These are phyloP conservation scores for Lolium perenne DNA, from an alignment of 176 grass and related monocot genomes.

Conservation along the genomic window DNA sequence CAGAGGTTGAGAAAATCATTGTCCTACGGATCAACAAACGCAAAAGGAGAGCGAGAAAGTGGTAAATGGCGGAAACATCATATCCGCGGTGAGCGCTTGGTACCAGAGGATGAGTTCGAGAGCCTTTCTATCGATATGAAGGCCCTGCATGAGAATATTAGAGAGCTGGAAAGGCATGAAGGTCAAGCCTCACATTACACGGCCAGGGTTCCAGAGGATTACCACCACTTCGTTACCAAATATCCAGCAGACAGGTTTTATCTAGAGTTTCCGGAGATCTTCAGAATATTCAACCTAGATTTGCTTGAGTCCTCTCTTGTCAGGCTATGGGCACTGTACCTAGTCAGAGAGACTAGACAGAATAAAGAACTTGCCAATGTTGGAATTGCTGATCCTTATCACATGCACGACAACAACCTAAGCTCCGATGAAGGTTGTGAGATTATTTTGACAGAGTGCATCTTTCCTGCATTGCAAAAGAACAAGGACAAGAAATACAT, in stretches of 20 bases:
- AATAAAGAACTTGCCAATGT: not conserved
- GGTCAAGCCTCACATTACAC: not conserved
- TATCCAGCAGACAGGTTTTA: not conserved
- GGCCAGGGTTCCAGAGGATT: not conserved
- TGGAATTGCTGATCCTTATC: not conserved
- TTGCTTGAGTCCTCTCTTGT: not conserved
- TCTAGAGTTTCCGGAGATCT: not conserved
- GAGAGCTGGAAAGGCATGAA: not conserved
- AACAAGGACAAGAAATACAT: not conserved
- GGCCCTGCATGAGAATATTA: not conserved
- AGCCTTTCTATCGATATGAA: not conserved
- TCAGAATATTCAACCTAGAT: not conserved
- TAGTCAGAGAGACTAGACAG: not conserved
- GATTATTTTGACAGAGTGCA: not conserved
- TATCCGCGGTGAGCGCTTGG: not conserved
- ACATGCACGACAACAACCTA: not conserved
- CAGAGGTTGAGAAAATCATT: not conserved
- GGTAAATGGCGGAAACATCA: not conserved
- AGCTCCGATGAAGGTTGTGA: not conserved
- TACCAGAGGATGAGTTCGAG: not conserved
- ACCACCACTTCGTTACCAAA: not conserved
- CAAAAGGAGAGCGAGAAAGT: not conserved
- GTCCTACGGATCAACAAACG: not conserved
- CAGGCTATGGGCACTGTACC: not conserved
- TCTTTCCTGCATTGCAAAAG: not conserved